A percentile compares a stretch with the other conserved stretches of the same genome.
phyloP scores from a whole-genome alignment of 2,329 filamentous ascomycete species.

The Penicillium psychrosexuale region DNA sequence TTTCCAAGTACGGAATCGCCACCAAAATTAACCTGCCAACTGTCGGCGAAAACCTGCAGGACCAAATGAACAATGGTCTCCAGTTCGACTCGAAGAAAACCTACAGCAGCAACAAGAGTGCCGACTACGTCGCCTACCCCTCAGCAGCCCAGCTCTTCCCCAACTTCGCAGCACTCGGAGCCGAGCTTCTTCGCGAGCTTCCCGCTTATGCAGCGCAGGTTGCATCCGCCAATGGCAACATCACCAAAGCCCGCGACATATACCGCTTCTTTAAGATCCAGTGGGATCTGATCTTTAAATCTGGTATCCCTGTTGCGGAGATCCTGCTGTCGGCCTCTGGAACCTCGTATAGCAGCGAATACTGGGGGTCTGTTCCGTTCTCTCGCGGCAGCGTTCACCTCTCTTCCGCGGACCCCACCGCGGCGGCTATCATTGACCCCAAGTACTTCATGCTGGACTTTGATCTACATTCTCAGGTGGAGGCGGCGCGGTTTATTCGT shows the following conservation, averaged over 20 bases:
- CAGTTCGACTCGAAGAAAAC: slow-evolving; percentile 10
- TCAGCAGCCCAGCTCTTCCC: slow-evolving; percentile 25
- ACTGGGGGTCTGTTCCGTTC: slow-evolving; percentile 31
- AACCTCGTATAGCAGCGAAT: slow-evolving; percentile 19
- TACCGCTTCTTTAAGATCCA: slow-evolving; percentile 27
- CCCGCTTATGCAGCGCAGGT: slow-evolving; percentile 22
- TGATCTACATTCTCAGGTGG: slow-evolving; percentile 23
- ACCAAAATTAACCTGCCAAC: slow-evolving; percentile 32
- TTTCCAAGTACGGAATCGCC: slow-evolving; percentile 25
- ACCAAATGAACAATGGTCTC: slow-evolving; percentile 36
- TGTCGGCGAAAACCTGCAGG: slow-evolving; percentile 51
- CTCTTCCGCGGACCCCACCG: slow-evolving; percentile 23
- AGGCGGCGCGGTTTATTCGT: slow-evolving; percentile 24
- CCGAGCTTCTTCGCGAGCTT: slow-evolving; percentile 17
- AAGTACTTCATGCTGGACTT: slow-evolving; percentile 32
- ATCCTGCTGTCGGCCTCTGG: slow-evolving; percentile 23
- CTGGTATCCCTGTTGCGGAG: slow-evolving; percentile 28
- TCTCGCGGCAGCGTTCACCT: slow-evolving; percentile 33
- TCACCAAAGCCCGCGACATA: slow-evolving; percentile 18
- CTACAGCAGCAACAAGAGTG: slow-evolving; percentile 6
- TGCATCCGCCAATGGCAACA: slow-evolving; percentile 15
- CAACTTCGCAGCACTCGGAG: slow-evolving; percentile 17
- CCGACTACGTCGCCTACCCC: slow-evolving; percentile 21
- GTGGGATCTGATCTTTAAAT: slow-evolving; percentile 29
- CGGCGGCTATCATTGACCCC: slow-evolving; percentile 27